Evolutionary conservation across 768 basidiomycete genomes (phyloP).

Genomic region (Erythrobasidium yunnanense): DNA sequence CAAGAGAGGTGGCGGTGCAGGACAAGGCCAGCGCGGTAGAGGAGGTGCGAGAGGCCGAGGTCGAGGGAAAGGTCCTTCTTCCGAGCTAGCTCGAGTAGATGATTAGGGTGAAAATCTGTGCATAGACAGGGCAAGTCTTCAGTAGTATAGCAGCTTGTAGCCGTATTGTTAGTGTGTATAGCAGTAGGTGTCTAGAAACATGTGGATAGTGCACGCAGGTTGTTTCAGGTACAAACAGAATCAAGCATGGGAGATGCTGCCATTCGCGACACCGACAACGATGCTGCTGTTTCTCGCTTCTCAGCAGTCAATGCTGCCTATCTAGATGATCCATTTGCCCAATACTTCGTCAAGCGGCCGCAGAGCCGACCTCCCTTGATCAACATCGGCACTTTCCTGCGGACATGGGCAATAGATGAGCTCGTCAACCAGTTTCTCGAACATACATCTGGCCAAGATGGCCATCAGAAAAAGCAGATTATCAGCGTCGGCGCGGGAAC

Average conservation of each 20-base stretch:
- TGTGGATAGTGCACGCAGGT: no score
- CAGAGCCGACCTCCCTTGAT: constrained; percentile 67
- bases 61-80: constrained; percentile 1
- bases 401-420: constrained; percentile 65
- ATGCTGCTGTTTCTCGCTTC: constrained; percentile 69
- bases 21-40: not conserved
- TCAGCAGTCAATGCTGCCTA: constrained; percentile 80
- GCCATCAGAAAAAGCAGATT: constrained; percentile 57
- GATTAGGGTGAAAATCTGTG: no score
- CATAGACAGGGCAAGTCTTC: no score
- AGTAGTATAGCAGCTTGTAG: no score
- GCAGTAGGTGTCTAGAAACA: no score
- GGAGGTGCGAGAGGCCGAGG: not conserved
- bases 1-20: not conserved
- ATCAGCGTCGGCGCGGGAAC: constrained; percentile 92
- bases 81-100: no score
- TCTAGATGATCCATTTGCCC: constrained; percentile 62
- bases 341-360: constrained; percentile 50
- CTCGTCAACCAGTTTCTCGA: constrained; percentile 60
- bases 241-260: constrained; percentile 30
- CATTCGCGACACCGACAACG: constrained; percentile 62
- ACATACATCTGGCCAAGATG: constrained; percentile 39
- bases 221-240: no score
- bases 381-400: constrained; percentile 85
- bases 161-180: no score